These are phyloP conservation scores for Grifola frondosa DNA, from an alignment of 1,284 basidiomycete species.

Conservation along the genomic window DNA sequence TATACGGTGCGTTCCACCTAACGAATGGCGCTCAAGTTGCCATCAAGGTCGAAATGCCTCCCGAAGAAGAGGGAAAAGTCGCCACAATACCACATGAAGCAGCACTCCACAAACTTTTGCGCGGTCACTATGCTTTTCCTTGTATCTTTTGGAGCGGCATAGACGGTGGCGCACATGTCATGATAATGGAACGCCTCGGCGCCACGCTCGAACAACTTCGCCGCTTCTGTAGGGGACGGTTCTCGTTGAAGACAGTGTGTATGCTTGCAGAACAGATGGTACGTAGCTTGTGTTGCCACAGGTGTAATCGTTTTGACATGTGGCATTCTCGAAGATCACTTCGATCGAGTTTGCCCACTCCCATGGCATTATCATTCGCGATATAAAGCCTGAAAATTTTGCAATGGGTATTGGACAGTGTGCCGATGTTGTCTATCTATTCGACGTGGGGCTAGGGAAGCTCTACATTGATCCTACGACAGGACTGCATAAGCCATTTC, in stretches of 20 bases:
- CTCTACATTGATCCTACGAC: constrained; percentile 12
- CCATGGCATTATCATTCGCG: constrained; percentile 16
- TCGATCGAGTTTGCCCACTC: constrained; percentile 15
- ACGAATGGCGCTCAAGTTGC: constrained; percentile 4
- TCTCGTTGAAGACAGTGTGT: constrained; percentile 16
- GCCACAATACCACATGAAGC: constrained; percentile 8
- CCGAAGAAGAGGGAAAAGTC: not conserved
- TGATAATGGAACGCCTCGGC: constrained; percentile 22
- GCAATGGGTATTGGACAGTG: constrained; percentile 11
- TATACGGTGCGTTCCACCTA: constrained; percentile 6
- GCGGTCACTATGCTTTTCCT: constrained; percentile 3
- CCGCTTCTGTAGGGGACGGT: constrained; percentile 14
- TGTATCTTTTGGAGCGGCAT: constrained; percentile 8
- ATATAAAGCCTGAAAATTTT: constrained; percentile 21
- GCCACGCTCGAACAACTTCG: constrained; percentile 12
- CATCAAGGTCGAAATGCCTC: not conserved
- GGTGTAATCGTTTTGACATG: no score
- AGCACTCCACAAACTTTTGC: constrained; percentile 7
- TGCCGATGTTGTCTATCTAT: constrained; percentile 10
- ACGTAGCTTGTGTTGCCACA: no score
- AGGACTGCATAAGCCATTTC: constrained; percentile 13
- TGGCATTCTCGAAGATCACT: no score
- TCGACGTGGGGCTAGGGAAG: constrained; percentile 17
- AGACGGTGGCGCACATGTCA: constrained; percentile 6
- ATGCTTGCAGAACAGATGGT: constrained; percentile 20